Evolutionary conservation across 2,329 filamentous ascomycete species (phyloP), one percentile per base, ranked within the genome.

Genomic region (Sphaerostilbella broomeana): DNA sequence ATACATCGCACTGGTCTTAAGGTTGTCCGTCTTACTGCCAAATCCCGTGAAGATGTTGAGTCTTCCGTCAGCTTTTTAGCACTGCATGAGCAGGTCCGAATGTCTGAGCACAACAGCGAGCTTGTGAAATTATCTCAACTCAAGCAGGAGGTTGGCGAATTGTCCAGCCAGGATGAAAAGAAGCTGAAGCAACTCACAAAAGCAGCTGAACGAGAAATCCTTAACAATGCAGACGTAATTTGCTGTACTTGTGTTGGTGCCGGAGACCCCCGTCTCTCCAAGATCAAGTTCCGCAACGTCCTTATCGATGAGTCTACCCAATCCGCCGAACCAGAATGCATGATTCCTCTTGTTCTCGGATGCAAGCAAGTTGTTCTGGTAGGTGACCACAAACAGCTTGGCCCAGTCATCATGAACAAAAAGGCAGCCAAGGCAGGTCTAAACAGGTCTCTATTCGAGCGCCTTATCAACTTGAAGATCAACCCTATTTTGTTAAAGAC

Each of bases 351-450:
- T 27, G 90, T 98, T 21, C 74, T 98, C 16, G 92, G 92, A 35
- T 98, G 92, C 72, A 98, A 98, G 68, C 92, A 98, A 62, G 88
- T 95, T 35, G 92, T 98, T n/a, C 76, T 98, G 24, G 92, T 98
- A 28, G 92, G 92, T 58, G 92, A 98, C 58, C 92, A 98, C 64
- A 94, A 97, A 63, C 92, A 98, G 61, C 78, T 98, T 49, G 92
- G 92, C 0, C 92, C 92, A 2, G 92, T 98, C 54, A 97, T 98
- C 59, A 98, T 98, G 90, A 98, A 98, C 74, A 98, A 98, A 75
- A 97, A 97, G 66, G 92, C 92, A 11, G 92, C 92, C 46, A 97
- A 97, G 65, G 92, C 92, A 40, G 92, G 92, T 45, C 73, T 98
- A 12, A 95, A 97, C 64, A 92, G 97, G 63, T 97, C 90, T n/a